Evolutionary conservation across 768 basidiomycete genomes (phyloP).

Genomic region (Suillus tomentosus): DNA sequence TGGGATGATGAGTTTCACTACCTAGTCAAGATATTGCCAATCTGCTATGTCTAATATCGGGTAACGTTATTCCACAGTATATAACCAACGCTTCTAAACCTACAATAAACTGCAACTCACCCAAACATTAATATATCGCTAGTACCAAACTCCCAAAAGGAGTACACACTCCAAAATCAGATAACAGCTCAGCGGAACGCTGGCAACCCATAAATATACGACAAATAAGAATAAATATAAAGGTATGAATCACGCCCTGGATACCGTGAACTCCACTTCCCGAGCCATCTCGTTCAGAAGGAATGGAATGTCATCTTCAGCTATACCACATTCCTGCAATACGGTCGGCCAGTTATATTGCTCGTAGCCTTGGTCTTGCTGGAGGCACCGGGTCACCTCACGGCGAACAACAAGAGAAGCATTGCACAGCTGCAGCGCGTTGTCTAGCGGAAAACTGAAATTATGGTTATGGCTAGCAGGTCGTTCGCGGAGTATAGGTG

Average conservation of each 20-base stretch:
- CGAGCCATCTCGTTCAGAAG: conserved; percentile 31
- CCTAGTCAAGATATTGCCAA: not conserved
- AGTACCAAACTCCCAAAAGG: not conserved
- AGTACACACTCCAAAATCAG: not conserved
- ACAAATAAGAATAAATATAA: not conserved
- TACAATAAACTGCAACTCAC: not conserved
- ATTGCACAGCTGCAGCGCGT: conserved; percentile 20
- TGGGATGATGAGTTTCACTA: not conserved
- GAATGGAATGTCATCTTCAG: conserved; percentile 15
- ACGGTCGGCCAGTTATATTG: conserved; percentile 29
- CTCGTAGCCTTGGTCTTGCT: conserved; percentile 27
- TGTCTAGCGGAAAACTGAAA: conserved; percentile 23
- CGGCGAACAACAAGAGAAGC: conserved; percentile 21
- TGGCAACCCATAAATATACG: not conserved
- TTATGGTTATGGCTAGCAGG: too few relatives aligned
- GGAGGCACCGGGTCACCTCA: conserved; percentile 28
- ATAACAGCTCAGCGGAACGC: not conserved
- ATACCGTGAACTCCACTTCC: conserved; percentile 20
- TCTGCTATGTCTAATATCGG: not conserved
- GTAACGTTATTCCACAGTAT: not conserved
- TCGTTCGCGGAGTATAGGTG: not conserved
- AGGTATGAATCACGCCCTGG: not conserved
- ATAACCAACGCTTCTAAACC: not conserved
- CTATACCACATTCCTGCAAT: conserved; percentile 26
- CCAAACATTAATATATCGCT: not conserved